Evolutionary conservation across 2,329 filamentous ascomycete species (phyloP), one percentile per base, ranked within the genome.

Genomic region (Nigrospora oryzae): DNA sequence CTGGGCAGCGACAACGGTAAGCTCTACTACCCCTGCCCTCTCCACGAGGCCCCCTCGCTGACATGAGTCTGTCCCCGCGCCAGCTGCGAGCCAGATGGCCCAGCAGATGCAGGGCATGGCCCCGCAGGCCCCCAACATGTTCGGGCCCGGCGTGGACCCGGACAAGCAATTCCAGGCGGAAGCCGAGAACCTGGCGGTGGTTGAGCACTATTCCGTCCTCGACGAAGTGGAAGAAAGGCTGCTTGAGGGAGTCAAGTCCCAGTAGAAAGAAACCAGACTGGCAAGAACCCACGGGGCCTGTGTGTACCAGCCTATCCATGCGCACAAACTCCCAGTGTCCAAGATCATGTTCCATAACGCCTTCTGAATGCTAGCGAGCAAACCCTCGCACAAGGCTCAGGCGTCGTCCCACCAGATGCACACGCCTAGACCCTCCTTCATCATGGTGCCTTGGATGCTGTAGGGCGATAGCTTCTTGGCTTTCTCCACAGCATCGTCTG

Each of bases 91-190:
- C 63, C 89, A 96, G 65, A 89, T 95, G 73, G 79, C 87, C 35
- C 87, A 94, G 64, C 85, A 89, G 60, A 86, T 89, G 83, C 75
- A 75, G 13, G 77, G 83, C 57, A 84, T 88, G 74, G 86, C 81
- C 33, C 81, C 83, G 38, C 81, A 82, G 52, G 78, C 76, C 30
- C 80, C 61, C 39, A 58, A 90, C 59, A 85, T 93, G 71, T 95
- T 95, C 65, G 89, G 87, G 30, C 90, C 93, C 1, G 90, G 91
- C 19, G 85, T 93, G 58, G 94, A 98, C 61, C 89, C 90, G 0
- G 86, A 97, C 67, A 98, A 98, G 74, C 79, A 95, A 63, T 98
- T 96, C 67, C 74, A 84, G 63, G 87, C 75, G 39, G 93, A 98
- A 69, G 87, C 87, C 3, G 93, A 98, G 74, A 98, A 98, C 65